A percentile compares a stretch with the other conserved stretches of the same genome.
Evolutionary conservation across 768 basidiomycete genomes (phyloP).

Genomic region (Pleurotus giganteus): DNA sequence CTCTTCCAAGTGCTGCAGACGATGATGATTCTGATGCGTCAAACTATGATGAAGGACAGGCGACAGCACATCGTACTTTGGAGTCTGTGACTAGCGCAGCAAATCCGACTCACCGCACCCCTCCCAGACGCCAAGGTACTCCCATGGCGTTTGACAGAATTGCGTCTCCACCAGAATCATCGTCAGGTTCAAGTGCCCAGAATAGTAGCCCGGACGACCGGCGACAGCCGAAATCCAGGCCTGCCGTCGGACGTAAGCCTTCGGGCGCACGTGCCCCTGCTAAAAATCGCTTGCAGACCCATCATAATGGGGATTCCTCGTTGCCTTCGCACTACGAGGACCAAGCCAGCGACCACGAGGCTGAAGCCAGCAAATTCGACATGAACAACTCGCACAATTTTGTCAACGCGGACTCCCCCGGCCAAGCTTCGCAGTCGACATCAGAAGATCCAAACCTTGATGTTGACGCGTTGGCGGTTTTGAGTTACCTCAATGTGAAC

Average conservation of each 20-base stretch:
- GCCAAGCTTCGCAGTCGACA: background rate
- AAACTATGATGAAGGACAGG: conserved; percentile 14
- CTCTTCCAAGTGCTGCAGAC: conserved; percentile 33
- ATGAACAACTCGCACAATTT: conserved; percentile 7
- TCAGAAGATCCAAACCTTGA: conserved; percentile 43
- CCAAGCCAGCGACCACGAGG: conserved; percentile 18
- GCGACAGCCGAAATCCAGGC: conserved; percentile 34
- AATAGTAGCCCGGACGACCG: conserved; percentile 22
- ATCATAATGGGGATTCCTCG: conserved; percentile 10
- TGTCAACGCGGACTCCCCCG: background rate
- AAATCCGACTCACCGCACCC: conserved; percentile 8
- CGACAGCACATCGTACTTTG: background rate
- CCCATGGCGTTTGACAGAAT: conserved; percentile 37
- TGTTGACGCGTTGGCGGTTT: conserved; percentile 73
- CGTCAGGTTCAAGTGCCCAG: conserved; percentile 5
- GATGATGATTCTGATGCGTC: conserved; percentile 35
- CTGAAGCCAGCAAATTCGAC: conserved; percentile 22
- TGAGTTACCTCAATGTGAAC: conserved; percentile 68
- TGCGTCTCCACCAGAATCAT: conserved; percentile 17
- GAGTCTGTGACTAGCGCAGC: background rate
- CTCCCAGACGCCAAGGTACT: conserved; percentile 31
- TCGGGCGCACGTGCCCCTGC: conserved; percentile 79
- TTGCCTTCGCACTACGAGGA: conserved; percentile 9
- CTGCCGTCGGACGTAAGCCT: conserved; percentile 64
- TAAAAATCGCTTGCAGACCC: conserved; percentile 10